Evolutionary conservation across 805 yeast genomes (phyloP).

Genomic region (Hanseniaspora thailandica): DNA sequence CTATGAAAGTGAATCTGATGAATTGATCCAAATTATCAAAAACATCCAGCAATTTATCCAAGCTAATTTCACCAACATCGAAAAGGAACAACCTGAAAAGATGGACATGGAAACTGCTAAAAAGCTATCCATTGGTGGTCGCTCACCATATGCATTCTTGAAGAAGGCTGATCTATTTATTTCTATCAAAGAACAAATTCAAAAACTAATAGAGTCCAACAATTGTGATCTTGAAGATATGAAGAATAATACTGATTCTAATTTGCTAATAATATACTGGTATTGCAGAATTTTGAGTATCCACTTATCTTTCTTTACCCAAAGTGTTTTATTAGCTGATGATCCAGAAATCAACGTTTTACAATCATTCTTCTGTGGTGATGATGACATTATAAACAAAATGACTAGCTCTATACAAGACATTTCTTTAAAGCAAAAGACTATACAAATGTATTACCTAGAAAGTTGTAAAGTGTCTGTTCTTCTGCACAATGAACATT

Average conservation of each 20-base stretch:
- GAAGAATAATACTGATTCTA: slow-evolving; percentile 30
- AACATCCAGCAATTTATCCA: slow-evolving; percentile 41
- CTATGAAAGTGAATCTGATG: slow-evolving; percentile 7
- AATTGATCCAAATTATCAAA: not conserved
- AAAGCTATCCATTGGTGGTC: slow-evolving; percentile 49
- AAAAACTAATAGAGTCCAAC: not conserved
- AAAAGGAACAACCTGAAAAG: not conserved
- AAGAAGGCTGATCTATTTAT: slow-evolving; percentile 39
- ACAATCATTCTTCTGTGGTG: slow-evolving; percentile 30
- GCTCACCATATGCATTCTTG: slow-evolving; percentile 52
- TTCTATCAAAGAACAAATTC: not conserved
- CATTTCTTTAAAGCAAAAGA: slow-evolving; percentile 30
- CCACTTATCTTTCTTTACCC: slow-evolving; percentile 37
- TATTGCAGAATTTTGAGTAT: slow-evolving; percentile 54
- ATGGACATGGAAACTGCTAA: slow-evolving; percentile 24
- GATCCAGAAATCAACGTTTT: slow-evolving; percentile 21
- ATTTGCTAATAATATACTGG: slow-evolving; percentile 53
- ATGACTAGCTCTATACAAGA: slow-evolving; percentile 26
- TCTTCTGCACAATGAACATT: slow-evolving; percentile 52
- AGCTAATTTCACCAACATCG: slow-evolving; percentile 47
- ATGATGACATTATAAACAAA: slow-evolving; percentile 29
- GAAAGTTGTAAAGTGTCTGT: slow-evolving; percentile 58
- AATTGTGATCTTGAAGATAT: slow-evolving; percentile 34
- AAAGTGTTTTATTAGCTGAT: slow-evolving; percentile 40
- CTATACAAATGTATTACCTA: slow-evolving; percentile 38